Conservation (phyloP, 108 stramenopile genomes). For the Cyclotella cryptica region DNA sequence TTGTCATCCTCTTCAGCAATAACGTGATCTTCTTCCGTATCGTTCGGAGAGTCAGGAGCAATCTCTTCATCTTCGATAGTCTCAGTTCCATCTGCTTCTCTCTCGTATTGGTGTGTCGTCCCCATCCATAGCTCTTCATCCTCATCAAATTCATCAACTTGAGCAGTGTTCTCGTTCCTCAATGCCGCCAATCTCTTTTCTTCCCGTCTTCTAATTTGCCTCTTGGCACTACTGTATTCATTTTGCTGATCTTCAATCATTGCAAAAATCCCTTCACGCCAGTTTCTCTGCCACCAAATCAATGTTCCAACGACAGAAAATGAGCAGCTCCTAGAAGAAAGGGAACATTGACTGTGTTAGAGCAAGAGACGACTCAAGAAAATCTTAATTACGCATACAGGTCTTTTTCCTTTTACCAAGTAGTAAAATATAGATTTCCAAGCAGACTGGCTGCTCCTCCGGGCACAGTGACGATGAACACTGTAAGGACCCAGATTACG, state of each 20-base stretch:
- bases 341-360: too few relatives aligned
- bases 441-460: constrained; percentile 65
- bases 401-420: constrained; percentile 52
- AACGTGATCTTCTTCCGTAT: too few relatives aligned
- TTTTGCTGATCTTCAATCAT: constrained; percentile 55
- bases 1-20: background rate
- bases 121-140: background rate
- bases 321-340: constrained; percentile 29
- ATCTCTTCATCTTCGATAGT: background rate
- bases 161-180: background rate
- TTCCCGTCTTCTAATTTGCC: constrained; percentile 47
- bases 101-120: background rate
- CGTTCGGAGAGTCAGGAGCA: too few relatives aligned
- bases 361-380: background rate
- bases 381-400: background rate
- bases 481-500: constrained; percentile 66
- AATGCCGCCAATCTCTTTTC: constrained; percentile 48
- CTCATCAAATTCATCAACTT: background rate
- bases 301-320: constrained; percentile 66
- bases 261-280: constrained; percentile 58
- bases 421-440: constrained; percentile 72
- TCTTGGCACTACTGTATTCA: constrained; percentile 58
- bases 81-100: background rate
- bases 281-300: constrained; percentile 73
- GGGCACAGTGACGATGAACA: constrained; percentile 68